phyloP scores from a whole-genome alignment of 202 grass and related monocot species.

The Panicum hallii region DNA sequence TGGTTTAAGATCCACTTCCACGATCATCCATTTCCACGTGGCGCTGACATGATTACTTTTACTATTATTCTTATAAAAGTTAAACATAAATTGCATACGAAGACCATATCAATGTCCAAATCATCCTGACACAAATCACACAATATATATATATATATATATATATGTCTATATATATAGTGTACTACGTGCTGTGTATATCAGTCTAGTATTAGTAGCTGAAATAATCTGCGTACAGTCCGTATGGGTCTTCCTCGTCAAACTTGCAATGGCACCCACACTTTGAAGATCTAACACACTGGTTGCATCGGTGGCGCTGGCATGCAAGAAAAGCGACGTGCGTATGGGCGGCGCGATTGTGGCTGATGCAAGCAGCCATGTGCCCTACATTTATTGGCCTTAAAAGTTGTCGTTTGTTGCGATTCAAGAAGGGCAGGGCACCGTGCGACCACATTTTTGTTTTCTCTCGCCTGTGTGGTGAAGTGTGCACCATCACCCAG shows the following conservation, averaged over 20 bases:
- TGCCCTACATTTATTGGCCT: conserved; percentile 23
- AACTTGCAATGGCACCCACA: neutral
- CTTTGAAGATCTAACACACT: neutral
- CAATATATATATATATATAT: too few species aligned
- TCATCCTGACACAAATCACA: too few species aligned
- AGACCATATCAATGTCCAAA: too few species aligned
- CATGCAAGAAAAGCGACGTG: neutral
- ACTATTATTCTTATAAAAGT: too few species aligned
- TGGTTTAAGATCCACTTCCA: too few species aligned
- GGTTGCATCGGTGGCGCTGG: neutral
- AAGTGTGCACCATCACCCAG: conserved; percentile 13
- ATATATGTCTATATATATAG: too few species aligned
- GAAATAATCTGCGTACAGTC: neutral
- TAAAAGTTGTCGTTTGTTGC: conserved; percentile 38
- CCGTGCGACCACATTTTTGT: neutral
- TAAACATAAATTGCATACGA: too few species aligned
- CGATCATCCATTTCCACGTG: too few species aligned
- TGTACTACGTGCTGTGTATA: too few species aligned
- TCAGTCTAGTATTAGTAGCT: neutral
- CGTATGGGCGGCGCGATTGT: neutral
- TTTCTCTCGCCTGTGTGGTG: neutral
- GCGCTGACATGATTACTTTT: too few species aligned
- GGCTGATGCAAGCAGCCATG: conserved; percentile 21
- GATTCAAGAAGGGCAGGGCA: neutral
- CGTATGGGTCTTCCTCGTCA: neutral